Conservation (phyloP, 305 asterid species). For the Solanum chacoense region DNA sequence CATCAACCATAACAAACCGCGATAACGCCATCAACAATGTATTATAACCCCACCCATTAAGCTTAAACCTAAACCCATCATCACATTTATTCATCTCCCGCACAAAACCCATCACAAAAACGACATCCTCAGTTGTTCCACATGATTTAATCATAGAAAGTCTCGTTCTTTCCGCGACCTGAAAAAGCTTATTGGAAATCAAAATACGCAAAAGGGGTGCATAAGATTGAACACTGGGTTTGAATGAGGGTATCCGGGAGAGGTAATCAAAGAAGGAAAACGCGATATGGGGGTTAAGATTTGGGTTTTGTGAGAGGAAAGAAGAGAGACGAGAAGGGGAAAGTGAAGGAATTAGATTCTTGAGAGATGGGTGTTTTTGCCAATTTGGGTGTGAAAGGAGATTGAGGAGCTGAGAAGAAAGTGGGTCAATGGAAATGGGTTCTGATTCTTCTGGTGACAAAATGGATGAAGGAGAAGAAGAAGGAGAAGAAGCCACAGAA, state of each 20-base stretch:
- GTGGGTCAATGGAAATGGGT: constrained; percentile 17
- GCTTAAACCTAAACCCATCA: constrained; percentile 26
- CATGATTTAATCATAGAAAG: constrained; percentile 48
- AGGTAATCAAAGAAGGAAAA: constrained; percentile 36
- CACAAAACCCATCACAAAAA: constrained; percentile 28
- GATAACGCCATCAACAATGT: constrained; percentile 50
- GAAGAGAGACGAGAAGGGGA: constrained; percentile 41
- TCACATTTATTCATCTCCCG: constrained; percentile 28
- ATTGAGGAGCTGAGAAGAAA: constrained; percentile 26
- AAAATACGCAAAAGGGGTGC: constrained; percentile 48
- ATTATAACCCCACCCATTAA: constrained; percentile 48
- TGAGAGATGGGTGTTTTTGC: constrained; percentile 52
- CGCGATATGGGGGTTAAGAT: constrained; percentile 51
- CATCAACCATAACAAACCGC: constrained; percentile 43
- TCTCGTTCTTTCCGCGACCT: constrained; percentile 34
- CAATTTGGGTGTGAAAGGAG: constrained; percentile 52
- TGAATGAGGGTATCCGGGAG: constrained; percentile 38
- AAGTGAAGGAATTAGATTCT: constrained; percentile 37
- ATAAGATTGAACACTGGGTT: constrained; percentile 35
- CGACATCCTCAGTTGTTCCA: constrained; percentile 27
- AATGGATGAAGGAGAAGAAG: neutral
- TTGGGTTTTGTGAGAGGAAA: constrained; percentile 42
- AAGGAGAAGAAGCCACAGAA: neutral
- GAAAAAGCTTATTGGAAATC: constrained; percentile 27
- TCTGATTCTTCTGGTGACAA: constrained; percentile 2